Evolutionary conservation across 805 yeast genomes (phyloP), one percentile per base, ranked within the genome.

Genomic region (Lachancea waltii): DNA sequence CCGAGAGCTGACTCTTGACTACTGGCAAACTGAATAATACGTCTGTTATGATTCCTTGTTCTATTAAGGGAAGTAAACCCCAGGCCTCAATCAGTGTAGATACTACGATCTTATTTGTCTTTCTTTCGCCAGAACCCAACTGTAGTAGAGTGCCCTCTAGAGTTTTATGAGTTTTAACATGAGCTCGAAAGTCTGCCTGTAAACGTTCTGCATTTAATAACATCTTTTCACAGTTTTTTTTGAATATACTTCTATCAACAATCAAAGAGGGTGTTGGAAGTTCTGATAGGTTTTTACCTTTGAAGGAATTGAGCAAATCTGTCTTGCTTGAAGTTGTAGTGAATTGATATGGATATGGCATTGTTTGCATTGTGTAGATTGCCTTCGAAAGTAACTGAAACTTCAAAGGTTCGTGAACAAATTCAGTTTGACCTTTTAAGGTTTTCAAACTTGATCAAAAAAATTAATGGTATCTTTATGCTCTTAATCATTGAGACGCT

Each of bases 111-210:
- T 70, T 65, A 34, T 66, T 64, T 14, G 77, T 67, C 22, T 54
- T 60, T n/a, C 34, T 41, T 1, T 67, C 62, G 3, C 49, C 50
- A 33, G 65, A 50, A 1, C 75, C 80, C 53, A 79, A 54, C 58
- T 79, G 83, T 29, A 72, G 54, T 16, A 56, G 48, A 2, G 77
- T 63, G 5, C 84, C 87, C 47, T 78, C 81, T 7, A 65, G 46
- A 1, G 83, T 71, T 55, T 84, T 83, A 55, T 81, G 87, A 0
- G 92, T 84, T 57, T 83, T 83, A 16, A 83, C 76, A 53, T 82
- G 87, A 3, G 83, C 80, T 42, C 94, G 65, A 54, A 33, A 33
- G 29, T 33, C 36, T 15, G 36, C 36, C 6, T 33, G 8, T 5
- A 73, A 51, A 1, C 53, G 50, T 1, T 42, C 36, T 2, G 75